A percentile compares a stretch with the other conserved stretches of the same genome.
Conservation (phyloP, 1,139 yeast genomes). For the Candida tetrigidarum region DNA sequence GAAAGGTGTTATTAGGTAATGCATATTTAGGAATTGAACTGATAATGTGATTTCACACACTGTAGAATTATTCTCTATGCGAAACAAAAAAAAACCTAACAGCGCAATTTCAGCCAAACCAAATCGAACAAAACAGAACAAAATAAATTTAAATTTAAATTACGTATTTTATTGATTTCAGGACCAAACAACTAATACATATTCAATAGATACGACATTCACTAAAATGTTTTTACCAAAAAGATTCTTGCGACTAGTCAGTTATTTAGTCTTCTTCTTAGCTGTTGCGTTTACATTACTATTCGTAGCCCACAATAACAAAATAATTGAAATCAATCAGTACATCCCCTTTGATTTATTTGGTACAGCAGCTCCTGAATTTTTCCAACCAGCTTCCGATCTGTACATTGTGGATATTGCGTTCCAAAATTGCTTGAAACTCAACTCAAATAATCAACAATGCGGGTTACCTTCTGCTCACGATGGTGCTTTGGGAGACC, state of each 20-base stretch:
- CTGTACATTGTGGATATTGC: constrained; percentile 41
- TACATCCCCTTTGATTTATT: constrained; percentile 32
- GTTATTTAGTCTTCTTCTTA: constrained; percentile 16
- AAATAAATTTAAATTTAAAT: too few relatives aligned
- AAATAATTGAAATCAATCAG: constrained; percentile 32
- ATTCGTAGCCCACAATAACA: constrained; percentile 36
- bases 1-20: not conserved
- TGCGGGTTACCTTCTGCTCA: constrained; percentile 38
- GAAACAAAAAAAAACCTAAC: too few relatives aligned
- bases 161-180: too few relatives aligned
- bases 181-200: not conserved
- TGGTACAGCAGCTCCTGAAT: constrained; percentile 31
- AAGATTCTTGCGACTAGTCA: constrained; percentile 11
- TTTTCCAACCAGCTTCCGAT: constrained; percentile 46
- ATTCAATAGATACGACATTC: not conserved
- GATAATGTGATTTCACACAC: too few relatives aligned
- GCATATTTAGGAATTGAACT: too few relatives aligned
- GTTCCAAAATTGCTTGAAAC: constrained; percentile 33
- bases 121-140: not conserved
- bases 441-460: constrained; percentile 25
- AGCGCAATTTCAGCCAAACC: too few relatives aligned
- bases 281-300: constrained; percentile 25
- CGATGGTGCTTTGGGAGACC: constrained; percentile 36
- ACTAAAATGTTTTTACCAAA: constrained; percentile 10
- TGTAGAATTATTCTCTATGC: too few relatives aligned